Percentiles rank a stretch among this genome's conserved stretches.
phyloP scores from a whole-genome alignment of 495 filamentous ascomycete species.

The Aspergillus sclerotiicarbonarius region DNA sequence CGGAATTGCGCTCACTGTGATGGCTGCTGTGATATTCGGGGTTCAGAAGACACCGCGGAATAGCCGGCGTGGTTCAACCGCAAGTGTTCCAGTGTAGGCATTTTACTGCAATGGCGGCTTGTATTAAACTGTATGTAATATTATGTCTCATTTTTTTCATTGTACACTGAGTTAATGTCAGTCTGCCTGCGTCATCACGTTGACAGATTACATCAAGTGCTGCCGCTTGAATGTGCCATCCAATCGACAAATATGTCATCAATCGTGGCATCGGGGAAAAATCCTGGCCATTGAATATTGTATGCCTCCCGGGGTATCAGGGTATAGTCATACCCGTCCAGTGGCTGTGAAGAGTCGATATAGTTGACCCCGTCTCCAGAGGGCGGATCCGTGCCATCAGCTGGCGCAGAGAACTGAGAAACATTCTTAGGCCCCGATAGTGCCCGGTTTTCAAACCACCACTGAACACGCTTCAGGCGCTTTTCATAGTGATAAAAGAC shows the following conservation, averaged over 20 bases:
- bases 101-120: no score
- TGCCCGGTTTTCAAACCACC: constrained; percentile 12
- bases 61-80: no score
- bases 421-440: not conserved
- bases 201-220: no score
- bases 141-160: no score
- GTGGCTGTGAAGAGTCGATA: not conserved
- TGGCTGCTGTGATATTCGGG: not conserved
- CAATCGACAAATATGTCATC: not conserved
- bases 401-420: not conserved
- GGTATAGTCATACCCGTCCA: not conserved
- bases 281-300: not conserved
- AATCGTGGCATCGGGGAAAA: not conserved
- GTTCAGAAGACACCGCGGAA: not conserved
- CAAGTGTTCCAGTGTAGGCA: no score
- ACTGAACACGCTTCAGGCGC: constrained; percentile 8
- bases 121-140: no score
- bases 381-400: not conserved
- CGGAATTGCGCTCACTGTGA: not conserved
- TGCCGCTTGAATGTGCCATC: not conserved
- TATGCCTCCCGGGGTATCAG: not conserved
- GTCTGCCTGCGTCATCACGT: no score
- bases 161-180: no score
- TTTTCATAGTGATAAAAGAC: constrained; percentile 12
- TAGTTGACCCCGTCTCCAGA: not conserved